These are phyloP conservation scores for Wickerhamiella qilinensis DNA, from an alignment of 805 yeast genomes.

Conservation along the genomic window DNA sequence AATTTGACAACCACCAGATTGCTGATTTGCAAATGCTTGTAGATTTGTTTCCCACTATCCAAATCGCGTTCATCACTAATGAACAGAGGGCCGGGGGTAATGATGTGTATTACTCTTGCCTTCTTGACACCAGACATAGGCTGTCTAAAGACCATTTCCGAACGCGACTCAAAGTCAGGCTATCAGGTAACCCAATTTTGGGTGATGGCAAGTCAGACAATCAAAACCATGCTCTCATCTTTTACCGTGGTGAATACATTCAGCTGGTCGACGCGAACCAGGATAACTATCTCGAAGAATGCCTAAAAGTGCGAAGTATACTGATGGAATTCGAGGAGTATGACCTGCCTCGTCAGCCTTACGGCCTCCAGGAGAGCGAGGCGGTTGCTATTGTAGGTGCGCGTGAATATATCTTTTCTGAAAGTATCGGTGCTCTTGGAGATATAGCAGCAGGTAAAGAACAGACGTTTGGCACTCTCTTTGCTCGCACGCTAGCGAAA, in stretches of 20 bases:
- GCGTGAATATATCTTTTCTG: conserved; percentile 69
- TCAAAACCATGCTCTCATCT: conserved; percentile 60
- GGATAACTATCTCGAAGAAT: conserved; percentile 68
- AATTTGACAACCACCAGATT: conserved; percentile 56
- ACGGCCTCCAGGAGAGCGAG: conserved; percentile 17
- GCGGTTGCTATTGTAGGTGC: conserved; percentile 68
- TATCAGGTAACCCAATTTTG: conserved; percentile 62
- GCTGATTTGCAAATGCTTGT: conserved; percentile 61
- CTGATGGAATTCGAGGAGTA: conserved; percentile 61
- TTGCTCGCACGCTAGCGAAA: conserved; percentile 67
- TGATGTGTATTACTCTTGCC: conserved; percentile 37
- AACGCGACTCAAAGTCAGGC: conserved; percentile 37
- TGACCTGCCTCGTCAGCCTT: conserved; percentile 8
- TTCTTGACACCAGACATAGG: conserved; percentile 58
- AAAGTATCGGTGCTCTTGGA: conserved; percentile 66
- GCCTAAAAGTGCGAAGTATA: conserved; percentile 59
- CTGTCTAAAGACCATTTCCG: conserved; percentile 41
- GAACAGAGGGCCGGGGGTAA: conserved; percentile 17
- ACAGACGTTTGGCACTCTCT: conserved; percentile 73
- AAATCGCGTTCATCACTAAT: conserved; percentile 19
- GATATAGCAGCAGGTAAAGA: conserved; percentile 83
- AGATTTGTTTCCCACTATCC: conserved; percentile 71
- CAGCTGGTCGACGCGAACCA: conserved; percentile 76
- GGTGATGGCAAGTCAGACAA: conserved; percentile 81
- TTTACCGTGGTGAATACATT: conserved; percentile 65